A percentile compares a stretch with the other conserved stretches of the same genome.
These are phyloP conservation scores for Rehmannia glutinosa DNA, from an alignment of 257 asterid genomes.

Conservation along the genomic window DNA sequence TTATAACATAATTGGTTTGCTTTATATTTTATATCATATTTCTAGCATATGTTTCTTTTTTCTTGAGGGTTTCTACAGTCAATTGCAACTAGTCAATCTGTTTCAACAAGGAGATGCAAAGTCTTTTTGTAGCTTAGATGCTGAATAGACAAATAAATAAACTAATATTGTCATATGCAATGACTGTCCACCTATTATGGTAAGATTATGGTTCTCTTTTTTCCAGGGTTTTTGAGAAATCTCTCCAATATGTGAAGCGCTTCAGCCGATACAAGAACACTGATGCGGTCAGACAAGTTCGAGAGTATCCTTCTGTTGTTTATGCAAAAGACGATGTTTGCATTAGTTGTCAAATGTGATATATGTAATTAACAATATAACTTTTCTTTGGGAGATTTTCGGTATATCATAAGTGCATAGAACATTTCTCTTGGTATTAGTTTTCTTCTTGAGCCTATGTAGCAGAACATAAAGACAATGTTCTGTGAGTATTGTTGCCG, in stretches of 20 bases:
- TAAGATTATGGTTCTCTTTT: slow-evolving; percentile 14
- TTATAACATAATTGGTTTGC: background rate
- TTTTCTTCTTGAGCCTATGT: background rate
- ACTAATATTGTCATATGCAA: background rate
- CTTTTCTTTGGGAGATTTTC: background rate
- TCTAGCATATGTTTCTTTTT: background rate
- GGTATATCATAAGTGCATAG: background rate
- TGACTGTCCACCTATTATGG: background rate
- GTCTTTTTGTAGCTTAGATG: background rate
- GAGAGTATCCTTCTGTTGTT: slow-evolving; percentile 78
- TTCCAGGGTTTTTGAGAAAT: slow-evolving; percentile 93
- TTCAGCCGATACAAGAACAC: slow-evolving; percentile 97
- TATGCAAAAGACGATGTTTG: background rate
- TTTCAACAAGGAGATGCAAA: background rate
- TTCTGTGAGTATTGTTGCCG: background rate
- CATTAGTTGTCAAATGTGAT: background rate
- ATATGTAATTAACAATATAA: background rate
- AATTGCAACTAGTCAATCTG: background rate
- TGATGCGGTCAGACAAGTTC: slow-evolving; percentile 97
- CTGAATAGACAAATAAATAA: background rate
- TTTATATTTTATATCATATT: background rate
- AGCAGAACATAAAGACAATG: background rate
- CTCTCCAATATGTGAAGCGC: slow-evolving; percentile 95
- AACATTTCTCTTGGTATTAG: background rate
- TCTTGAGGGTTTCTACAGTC: background rate